Percentiles rank a stretch among this genome's conserved stretches.
These are phyloP conservation scores for Suillus brevipes DNA, from an alignment of 768 basidiomycete species.

Conservation along the genomic window DNA sequence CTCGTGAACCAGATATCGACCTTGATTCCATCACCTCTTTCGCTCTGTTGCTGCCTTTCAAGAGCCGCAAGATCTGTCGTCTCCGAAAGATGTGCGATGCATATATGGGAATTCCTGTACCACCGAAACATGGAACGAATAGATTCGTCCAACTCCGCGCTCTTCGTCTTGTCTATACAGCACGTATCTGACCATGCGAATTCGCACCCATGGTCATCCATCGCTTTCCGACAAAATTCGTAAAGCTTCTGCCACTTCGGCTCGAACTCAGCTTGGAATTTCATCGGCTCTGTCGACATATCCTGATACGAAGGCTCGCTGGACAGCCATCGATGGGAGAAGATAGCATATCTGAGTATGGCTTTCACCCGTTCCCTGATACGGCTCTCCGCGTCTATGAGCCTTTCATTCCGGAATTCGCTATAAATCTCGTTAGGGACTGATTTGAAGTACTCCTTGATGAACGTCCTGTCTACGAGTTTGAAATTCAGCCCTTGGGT, in stretches of 20 bases:
- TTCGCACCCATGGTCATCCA: constrained; percentile 2
- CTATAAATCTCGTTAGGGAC: not conserved
- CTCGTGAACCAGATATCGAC: constrained; percentile 18
- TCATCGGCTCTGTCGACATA: not conserved
- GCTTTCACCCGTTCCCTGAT: constrained; percentile 4
- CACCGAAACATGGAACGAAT: constrained; percentile 24
- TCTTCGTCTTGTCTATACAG: constrained; percentile 21
- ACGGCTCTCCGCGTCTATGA: not conserved
- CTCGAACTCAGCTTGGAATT: not conserved
- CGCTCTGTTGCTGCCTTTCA: not conserved
- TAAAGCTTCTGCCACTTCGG: constrained; percentile 8
- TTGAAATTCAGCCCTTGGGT: not conserved
- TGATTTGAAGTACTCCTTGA: not conserved
- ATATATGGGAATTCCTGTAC: constrained; percentile 18
- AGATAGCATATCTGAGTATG: constrained; percentile 10
- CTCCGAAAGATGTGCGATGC: constrained; percentile 17
- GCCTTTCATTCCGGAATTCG: not conserved
- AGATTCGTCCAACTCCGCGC: constrained; percentile 21
- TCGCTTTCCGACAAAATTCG: constrained; percentile 10
- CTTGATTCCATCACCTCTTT: not conserved
- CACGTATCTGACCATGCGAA: constrained; percentile 19
- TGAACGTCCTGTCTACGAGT: not conserved
- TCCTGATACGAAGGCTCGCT: constrained; percentile 6
- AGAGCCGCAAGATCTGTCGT: constrained; percentile 2
- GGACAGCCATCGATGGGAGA: constrained; percentile 11